A percentile compares a stretch with the other conserved stretches of the same genome.
phyloP scores from a whole-genome alignment of 179 eudicot species.

The Gypsophila paniculata region DNA sequence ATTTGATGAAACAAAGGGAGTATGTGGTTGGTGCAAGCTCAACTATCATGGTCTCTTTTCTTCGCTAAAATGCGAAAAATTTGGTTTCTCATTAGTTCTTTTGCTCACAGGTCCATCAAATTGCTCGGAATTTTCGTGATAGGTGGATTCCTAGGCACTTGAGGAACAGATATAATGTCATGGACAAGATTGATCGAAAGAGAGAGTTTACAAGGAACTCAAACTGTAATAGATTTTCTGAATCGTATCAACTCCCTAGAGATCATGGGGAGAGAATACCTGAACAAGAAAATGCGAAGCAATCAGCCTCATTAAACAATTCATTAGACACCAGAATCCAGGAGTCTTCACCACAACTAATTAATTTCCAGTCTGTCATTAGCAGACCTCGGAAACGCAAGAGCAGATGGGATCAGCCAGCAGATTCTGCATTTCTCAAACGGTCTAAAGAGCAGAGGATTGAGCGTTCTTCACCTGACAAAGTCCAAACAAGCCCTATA shows the following conservation, averaged over 20 bases:
- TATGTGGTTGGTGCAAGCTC: not conserved
- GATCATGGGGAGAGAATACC: conserved; percentile 34
- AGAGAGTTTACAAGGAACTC: conserved; percentile 41
- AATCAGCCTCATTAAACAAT: conserved; percentile 23
- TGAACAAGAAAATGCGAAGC: conserved; percentile 41
- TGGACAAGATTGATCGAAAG: conserved; percentile 43
- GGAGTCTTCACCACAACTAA: conserved; percentile 33
- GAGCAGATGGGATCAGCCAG: conserved; percentile 80
- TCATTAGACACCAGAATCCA: conserved; percentile 29
- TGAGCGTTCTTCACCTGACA: conserved; percentile 21
- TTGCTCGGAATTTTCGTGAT: conserved; percentile 81
- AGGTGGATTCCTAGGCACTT: conserved; percentile 62
- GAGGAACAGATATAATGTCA: conserved; percentile 42
- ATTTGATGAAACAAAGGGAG: not conserved
- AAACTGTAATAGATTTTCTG: conserved; percentile 31
- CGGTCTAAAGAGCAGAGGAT: conserved; percentile 29
- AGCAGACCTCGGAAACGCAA: conserved; percentile 57
- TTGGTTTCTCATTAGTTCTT: conserved; percentile 17
- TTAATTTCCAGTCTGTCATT: conserved; percentile 22
- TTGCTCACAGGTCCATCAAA: conserved; percentile 75
- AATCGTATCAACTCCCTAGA: conserved; percentile 36
- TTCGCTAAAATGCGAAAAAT: conserved; percentile 3
- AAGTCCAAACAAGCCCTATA: conserved; percentile 21
- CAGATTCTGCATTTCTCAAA: conserved; percentile 19
- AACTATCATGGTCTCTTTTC: not conserved